Evolutionary conservation across 768 basidiomycete genomes (phyloP).

Genomic region (Gymnopilus junonius): DNA sequence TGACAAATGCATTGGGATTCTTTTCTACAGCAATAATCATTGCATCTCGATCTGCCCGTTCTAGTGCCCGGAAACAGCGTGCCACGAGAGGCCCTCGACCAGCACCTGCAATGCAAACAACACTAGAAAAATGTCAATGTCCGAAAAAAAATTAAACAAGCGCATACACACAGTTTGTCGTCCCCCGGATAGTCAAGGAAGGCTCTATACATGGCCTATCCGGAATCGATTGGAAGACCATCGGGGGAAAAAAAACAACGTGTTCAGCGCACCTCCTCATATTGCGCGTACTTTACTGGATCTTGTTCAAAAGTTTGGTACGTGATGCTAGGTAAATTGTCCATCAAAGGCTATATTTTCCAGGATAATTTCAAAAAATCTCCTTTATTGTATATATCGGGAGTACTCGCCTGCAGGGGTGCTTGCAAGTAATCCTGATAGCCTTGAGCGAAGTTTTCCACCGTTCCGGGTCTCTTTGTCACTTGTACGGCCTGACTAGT

Average conservation of each 20-base stretch:
- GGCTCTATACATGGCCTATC: conserved; percentile 80
- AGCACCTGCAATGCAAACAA: conserved; percentile 92
- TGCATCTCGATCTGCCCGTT: conserved; percentile 63
- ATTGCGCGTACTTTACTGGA: conserved; percentile 94
- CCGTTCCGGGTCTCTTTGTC: conserved; percentile 66
- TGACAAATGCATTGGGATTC: conserved; percentile 94
- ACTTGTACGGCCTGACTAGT: conserved; percentile 73
- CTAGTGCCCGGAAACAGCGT: conserved; percentile 78
- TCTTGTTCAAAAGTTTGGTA: conserved; percentile 99
- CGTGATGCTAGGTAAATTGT: conserved; percentile 92
- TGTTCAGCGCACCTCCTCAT: conserved; percentile 73
- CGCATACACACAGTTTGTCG: conserved; percentile 56
- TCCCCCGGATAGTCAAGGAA: conserved; percentile 70
- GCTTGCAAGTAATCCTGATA: conserved; percentile 97
- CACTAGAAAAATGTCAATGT: conserved; percentile 43
- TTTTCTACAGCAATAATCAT: conserved; percentile 92
- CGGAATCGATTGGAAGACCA: not conserved
- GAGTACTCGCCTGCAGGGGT: conserved; percentile 73
- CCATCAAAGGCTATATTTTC: conserved; percentile 83
- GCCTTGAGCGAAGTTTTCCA: conserved; percentile 89
- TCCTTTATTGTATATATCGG: conserved; percentile 2
- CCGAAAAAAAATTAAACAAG: not conserved
- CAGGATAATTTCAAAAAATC: not conserved
- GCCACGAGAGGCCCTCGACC: conserved; percentile 93
- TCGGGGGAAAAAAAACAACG: conserved; percentile 7